A percentile compares a stretch with the other conserved stretches of the same genome.
phyloP scores from a whole-genome alignment of 2,329 filamentous ascomycete genomes.

The Coleophoma eucalyptorum region DNA sequence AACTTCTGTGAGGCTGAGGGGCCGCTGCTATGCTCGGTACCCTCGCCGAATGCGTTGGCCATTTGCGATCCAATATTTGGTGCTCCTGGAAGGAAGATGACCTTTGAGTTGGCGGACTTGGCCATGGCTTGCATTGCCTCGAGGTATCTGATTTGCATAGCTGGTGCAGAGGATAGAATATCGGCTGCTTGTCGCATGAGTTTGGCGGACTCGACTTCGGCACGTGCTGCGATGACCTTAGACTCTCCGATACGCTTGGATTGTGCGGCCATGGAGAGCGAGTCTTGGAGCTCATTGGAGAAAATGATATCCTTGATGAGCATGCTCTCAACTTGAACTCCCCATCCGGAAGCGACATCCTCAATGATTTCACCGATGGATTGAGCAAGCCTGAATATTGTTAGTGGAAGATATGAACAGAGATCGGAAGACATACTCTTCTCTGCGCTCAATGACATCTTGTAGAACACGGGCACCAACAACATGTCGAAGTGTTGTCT shows the following conservation, averaged over 20 bases:
- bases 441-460: conserved; percentile 96
- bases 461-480: conserved; percentile 93
- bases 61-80: conserved; percentile 55
- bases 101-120: conserved; percentile 84
- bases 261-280: conserved; percentile 96
- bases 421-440: conserved; percentile 50
- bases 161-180: conserved; percentile 84
- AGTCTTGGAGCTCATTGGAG: conserved; percentile 91
- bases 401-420: too few species aligned
- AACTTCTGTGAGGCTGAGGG: conserved; percentile 30
- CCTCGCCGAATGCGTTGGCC: conserved; percentile 48
- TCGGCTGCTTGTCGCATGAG: conserved; percentile 92
- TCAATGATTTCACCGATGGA: conserved; percentile 97
- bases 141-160: conserved; percentile 97
- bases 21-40: conserved; percentile 45
- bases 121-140: conserved; percentile 99
- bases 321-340: conserved; percentile 96
- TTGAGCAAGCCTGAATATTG: conserved; percentile 59
- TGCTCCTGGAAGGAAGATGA: conserved; percentile 73
- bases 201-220: conserved; percentile 95
- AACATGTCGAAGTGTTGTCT: conserved; percentile 95
- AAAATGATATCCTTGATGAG: conserved; percentile 99
- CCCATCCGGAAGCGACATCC: conserved; percentile 90
- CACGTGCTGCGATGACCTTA: conserved; percentile 96
- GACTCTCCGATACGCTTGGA: conserved; percentile 97